Evolutionary conservation across 2,329 filamentous ascomycete species (phyloP).

Genomic region (Keithomyces neogunnii): DNA sequence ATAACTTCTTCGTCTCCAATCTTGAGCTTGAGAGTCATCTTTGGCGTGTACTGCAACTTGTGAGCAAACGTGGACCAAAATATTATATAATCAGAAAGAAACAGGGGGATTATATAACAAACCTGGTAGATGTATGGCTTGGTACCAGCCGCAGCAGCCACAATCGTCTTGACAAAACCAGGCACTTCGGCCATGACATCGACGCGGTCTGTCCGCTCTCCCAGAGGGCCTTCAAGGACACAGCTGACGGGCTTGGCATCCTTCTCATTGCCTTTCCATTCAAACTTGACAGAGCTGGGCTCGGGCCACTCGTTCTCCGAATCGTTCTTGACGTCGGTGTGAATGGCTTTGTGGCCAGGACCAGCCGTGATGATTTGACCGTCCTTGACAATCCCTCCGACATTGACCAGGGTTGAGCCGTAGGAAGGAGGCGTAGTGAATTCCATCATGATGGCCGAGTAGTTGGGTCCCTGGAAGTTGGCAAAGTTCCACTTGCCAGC

Average conservation of each 20-base stretch:
- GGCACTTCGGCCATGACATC: constrained; percentile 97
- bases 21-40: constrained; percentile 71
- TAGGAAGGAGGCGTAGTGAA: constrained; percentile 92
- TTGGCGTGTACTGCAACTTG: constrained; percentile 58
- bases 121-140: constrained; percentile 98
- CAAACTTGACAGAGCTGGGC: constrained; percentile 64
- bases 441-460: constrained; percentile 91
- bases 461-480: constrained; percentile 79
- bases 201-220: constrained; percentile 62
- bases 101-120: background rate
- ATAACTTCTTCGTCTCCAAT: constrained; percentile 69
- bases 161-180: constrained; percentile 89
- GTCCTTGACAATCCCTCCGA: constrained; percentile 76
- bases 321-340: constrained; percentile 64
- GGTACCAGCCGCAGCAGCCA: constrained; percentile 78
- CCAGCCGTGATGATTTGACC: constrained; percentile 71
- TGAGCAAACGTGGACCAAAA: background rate
- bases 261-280: constrained; percentile 70
- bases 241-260: constrained; percentile 68
- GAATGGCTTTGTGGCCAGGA: constrained; percentile 53
- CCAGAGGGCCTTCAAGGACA: constrained; percentile 59
- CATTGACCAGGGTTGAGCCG: constrained; percentile 71
- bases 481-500: constrained; percentile 89
- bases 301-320: constrained; percentile 80
- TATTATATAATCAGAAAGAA: background rate